phyloP scores from a whole-genome alignment of 2,329 filamentous ascomycete genomes.

The Parafenestella ontariensis region DNA sequence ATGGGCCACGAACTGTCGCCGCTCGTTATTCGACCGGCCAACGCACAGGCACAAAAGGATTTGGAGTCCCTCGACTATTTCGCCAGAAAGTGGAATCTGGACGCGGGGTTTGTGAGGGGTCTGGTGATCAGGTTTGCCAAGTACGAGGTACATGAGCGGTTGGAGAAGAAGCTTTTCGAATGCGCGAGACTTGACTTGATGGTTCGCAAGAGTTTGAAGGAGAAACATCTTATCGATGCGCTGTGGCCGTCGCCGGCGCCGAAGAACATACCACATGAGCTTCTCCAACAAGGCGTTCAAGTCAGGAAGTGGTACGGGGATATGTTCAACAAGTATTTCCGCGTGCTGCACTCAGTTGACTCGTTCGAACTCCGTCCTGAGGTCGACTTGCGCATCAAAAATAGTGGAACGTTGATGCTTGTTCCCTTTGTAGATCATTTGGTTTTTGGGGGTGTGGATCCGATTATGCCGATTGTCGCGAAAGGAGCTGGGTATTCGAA shows the following conservation, averaged over 20 bases:
- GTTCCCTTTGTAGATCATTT: constrained; percentile 46
- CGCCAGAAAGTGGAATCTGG: constrained; percentile 39
- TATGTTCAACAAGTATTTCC: constrained; percentile 49
- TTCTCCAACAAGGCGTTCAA: constrained; percentile 42
- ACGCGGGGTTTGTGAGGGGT: constrained; percentile 40
- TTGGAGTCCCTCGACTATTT: constrained; percentile 45
- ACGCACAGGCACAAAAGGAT: constrained; percentile 48
- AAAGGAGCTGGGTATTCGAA: constrained; percentile 41
- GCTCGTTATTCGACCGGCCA: constrained; percentile 38
- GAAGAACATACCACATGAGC: constrained; percentile 31
- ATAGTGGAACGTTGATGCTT: constrained; percentile 42
- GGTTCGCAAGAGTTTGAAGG: constrained; percentile 47
- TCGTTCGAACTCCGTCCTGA: constrained; percentile 41
- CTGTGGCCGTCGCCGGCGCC: constrained; percentile 45
- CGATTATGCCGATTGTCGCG: constrained; percentile 44
- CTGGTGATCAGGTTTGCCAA: constrained; percentile 44
- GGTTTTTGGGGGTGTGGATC: constrained; percentile 40
- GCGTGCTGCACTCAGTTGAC: constrained; percentile 36
- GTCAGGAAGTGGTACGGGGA: constrained; percentile 47
- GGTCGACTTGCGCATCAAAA: constrained; percentile 40
- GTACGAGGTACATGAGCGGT: constrained; percentile 44
- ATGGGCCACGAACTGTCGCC: constrained; percentile 47
- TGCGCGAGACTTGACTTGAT: constrained; percentile 43
- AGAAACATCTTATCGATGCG: constrained; percentile 47
- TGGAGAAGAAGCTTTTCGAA: constrained; percentile 48